Percentiles rank a stretch among this genome's conserved stretches.
Conservation (phyloP, 345 rosid genomes). For the Moricandia moricandioides region DNA sequence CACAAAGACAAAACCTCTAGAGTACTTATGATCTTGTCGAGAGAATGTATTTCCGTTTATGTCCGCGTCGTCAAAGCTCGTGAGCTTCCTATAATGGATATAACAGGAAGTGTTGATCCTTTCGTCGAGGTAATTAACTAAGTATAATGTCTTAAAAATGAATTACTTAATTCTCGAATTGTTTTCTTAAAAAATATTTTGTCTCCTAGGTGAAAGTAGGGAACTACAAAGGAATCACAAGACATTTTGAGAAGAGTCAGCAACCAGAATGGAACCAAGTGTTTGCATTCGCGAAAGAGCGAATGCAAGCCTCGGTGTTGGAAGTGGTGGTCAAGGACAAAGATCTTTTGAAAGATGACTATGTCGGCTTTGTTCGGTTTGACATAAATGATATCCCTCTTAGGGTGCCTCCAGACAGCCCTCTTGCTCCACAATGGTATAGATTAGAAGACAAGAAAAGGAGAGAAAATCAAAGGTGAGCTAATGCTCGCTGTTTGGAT, state of each 20-base stretch:
- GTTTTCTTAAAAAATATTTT: neutral
- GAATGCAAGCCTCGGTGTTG: conserved; percentile 83
- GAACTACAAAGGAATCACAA: conserved; percentile 87
- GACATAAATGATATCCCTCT: conserved; percentile 84
- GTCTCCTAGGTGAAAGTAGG: conserved; percentile 65
- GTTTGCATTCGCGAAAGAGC: conserved; percentile 90
- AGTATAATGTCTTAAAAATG: neutral
- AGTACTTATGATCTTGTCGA: conserved; percentile 98
- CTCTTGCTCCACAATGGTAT: conserved; percentile 97
- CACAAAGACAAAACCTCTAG: conserved; percentile 63
- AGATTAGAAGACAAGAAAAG: conserved; percentile 81
- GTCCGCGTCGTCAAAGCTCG: conserved; percentile 96
- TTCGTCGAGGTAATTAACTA: conserved; percentile 63
- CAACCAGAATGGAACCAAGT: conserved; percentile 98
- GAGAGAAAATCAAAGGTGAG: conserved; percentile 82
- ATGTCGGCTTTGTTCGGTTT: conserved; percentile 76
- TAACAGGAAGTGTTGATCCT: conserved; percentile 92
- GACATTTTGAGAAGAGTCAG: conserved; percentile 80
- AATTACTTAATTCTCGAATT: neutral
- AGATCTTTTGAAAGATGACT: conserved; percentile 82
- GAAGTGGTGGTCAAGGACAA: conserved; percentile 90
- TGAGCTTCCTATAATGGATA: conserved; percentile 83
- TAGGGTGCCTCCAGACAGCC: conserved; percentile 97
- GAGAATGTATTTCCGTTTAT: conserved; percentile 88
- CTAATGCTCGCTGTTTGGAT: conserved; percentile 98